phyloP scores from a whole-genome alignment of 331 rosid genomes.

The Arachis monticola region DNA sequence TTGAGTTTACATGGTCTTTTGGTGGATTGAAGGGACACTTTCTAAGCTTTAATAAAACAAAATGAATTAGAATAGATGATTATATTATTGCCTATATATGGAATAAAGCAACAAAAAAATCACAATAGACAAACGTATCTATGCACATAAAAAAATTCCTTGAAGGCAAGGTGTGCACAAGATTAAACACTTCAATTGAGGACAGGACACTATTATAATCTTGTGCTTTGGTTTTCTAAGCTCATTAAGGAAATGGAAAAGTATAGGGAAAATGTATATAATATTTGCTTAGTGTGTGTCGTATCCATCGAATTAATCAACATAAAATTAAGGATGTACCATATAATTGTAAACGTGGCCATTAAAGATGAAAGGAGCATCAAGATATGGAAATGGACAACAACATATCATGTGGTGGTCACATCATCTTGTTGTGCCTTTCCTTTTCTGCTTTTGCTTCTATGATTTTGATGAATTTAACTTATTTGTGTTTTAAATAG shows the following conservation, averaged over 20 bases:
- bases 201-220: neutral
- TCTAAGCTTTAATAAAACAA: neutral
- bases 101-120: neutral
- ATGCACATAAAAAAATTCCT: neutral
- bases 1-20: too few relatives aligned
- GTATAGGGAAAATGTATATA: too few relatives aligned
- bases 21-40: too few relatives aligned
- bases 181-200: neutral
- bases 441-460: neutral
- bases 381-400: neutral
- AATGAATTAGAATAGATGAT: neutral
- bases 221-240: neutral
- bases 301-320: neutral
- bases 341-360: neutral
- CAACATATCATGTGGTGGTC: neutral
- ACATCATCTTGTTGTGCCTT: neutral
- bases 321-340: neutral
- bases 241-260: neutral
- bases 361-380: neutral
- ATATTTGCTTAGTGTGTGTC: neutral
- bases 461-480: too few relatives aligned
- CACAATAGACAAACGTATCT: neutral
- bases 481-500: too few relatives aligned
- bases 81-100: neutral
- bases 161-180: neutral